Conservation (phyloP, 2,329 filamentous ascomycete genomes). For the Aurifilum marmelostoma region DNA sequence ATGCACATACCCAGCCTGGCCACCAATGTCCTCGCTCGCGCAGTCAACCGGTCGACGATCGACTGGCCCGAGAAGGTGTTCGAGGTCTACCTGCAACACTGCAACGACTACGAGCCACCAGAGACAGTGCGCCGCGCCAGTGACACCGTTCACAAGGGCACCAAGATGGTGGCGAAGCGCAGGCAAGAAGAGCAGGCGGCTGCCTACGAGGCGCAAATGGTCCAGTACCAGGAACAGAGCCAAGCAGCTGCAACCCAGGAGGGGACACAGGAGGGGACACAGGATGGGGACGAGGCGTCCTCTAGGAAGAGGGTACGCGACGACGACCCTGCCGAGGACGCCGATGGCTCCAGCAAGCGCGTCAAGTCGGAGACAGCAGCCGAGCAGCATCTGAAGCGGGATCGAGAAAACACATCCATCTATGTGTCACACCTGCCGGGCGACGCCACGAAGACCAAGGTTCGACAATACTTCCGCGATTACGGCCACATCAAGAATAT, state of each 20-base stretch:
- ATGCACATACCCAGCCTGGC: constrained; percentile 71
- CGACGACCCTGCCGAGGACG: constrained; percentile 51
- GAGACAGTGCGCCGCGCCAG: constrained; percentile 74
- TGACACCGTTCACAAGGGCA: constrained; percentile 71
- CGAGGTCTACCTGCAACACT: constrained; percentile 76
- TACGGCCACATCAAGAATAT: constrained; percentile 84
- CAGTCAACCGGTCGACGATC: constrained; percentile 62
- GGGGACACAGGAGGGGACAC: constrained; percentile 35
- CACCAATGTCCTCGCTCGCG: constrained; percentile 76
- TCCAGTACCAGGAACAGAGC: constrained; percentile 38
- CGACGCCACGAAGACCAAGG: constrained; percentile 69
- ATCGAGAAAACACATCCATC: constrained; percentile 88
- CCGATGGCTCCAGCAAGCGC: constrained; percentile 67
- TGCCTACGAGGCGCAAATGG: constrained; percentile 57
- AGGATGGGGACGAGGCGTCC: constrained; percentile 39
- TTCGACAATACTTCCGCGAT: constrained; percentile 89
- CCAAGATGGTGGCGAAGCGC: constrained; percentile 64
- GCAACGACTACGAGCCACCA: constrained; percentile 86
- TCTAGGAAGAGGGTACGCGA: constrained; percentile 76
- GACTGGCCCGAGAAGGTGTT: constrained; percentile 79
- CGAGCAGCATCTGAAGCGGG: constrained; percentile 64
- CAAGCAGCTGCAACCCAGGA: constrained; percentile 40
- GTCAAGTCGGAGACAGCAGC: constrained; percentile 51
- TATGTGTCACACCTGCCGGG: constrained; percentile 77
- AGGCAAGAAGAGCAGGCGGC: constrained; percentile 68